These are phyloP conservation scores for Ceratocystis eucalypticola DNA, from an alignment of 2,329 filamentous ascomycete genomes.

Conservation along the genomic window DNA sequence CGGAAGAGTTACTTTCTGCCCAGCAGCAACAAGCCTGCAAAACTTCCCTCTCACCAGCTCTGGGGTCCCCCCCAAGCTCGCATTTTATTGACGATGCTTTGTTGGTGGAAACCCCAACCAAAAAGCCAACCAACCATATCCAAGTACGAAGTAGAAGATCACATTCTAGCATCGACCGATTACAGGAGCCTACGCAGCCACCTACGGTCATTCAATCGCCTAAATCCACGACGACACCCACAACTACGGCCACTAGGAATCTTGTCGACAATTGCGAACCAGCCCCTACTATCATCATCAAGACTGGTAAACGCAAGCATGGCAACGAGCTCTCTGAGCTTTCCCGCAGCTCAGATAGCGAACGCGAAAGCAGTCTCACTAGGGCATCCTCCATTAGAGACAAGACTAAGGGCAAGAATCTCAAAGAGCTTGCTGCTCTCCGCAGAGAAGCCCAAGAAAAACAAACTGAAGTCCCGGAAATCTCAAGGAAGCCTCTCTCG, in stretches of 20 bases:
- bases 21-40: constrained; percentile 27
- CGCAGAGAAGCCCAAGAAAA: constrained; percentile 31
- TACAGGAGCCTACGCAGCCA: neutral
- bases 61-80: constrained; percentile 50
- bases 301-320: constrained; percentile 17
- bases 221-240: neutral
- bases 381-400: constrained; percentile 14
- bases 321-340: constrained; percentile 7
- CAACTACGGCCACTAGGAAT: neutral
- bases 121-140: constrained; percentile 1
- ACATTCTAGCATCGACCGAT: neutral
- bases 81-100: constrained; percentile 42
- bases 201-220: neutral
- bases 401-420: constrained; percentile 30
- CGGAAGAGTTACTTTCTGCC: constrained; percentile 8
- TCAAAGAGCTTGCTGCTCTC: constrained; percentile 34
- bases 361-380: constrained; percentile 11
- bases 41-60: constrained; percentile 50
- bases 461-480: constrained; percentile 17
- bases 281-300: neutral
- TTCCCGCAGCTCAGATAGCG: constrained; percentile 1
- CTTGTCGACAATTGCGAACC: neutral
- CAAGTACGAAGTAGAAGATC: constrained; percentile 13
- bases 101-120: constrained; percentile 16
- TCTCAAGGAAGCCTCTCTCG: constrained; percentile 36